Conservation (phyloP, 768 basidiomycete genomes). For the Hypholoma sublateritium region DNA sequence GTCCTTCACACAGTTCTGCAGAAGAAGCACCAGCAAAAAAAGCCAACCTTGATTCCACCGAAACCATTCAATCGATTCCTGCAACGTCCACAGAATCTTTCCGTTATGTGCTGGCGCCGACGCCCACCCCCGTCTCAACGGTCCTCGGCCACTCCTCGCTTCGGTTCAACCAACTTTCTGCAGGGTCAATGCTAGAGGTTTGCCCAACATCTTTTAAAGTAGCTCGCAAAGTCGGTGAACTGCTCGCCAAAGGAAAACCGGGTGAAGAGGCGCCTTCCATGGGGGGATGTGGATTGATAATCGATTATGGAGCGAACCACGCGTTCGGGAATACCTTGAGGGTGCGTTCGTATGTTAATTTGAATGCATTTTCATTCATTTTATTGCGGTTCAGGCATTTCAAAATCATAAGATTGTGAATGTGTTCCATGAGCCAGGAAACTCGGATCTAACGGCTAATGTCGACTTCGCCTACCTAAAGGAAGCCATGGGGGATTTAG, state of each 20-base stretch:
- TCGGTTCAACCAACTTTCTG: conserved; percentile 66
- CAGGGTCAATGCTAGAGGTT: conserved; percentile 79
- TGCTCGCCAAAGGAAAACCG: conserved; percentile 39
- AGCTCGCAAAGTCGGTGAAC: conserved; percentile 64
- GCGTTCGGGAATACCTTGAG: conserved; percentile 76
- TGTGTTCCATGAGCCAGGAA: conserved; percentile 81
- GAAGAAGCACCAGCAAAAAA: too few relatives aligned
- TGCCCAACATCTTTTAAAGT: conserved; percentile 69
- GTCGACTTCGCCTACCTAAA: conserved; percentile 91
- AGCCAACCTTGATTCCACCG: too few relatives aligned
- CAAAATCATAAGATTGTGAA: conserved; percentile 83
- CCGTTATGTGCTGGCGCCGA: conserved; percentile 64
- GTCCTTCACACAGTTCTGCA: too few relatives aligned
- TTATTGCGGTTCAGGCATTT: conserved; percentile 66
- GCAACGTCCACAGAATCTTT: conserved; percentile 27
- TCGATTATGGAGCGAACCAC: conserved; percentile 86
- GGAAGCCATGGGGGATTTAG: conserved; percentile 69
- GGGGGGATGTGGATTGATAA: conserved; percentile 69
- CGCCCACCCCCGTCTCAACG: conserved; percentile 48
- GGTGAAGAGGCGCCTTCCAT: conserved; percentile 13
- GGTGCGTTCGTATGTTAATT: conserved; percentile 45
- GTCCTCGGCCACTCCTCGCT: conserved; percentile 65
- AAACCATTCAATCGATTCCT: too few relatives aligned
- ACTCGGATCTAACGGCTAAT: conserved; percentile 93
- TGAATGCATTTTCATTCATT: background rate